Conservation (phyloP, 1,284 basidiomycete species). For the Tilletia caries region DNA sequence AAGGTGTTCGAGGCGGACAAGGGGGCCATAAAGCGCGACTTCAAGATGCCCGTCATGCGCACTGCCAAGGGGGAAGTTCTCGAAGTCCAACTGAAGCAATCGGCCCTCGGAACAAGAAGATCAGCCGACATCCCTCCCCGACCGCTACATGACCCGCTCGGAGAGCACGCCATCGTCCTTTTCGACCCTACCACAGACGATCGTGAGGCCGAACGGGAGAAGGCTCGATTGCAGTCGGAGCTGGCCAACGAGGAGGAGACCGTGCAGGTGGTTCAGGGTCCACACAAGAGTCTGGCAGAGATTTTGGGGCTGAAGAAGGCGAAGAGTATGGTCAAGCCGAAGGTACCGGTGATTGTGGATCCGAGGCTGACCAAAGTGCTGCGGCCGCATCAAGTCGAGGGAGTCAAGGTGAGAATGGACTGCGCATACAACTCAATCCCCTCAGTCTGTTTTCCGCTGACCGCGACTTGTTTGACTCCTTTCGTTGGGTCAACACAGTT, state of each 20-base stretch:
- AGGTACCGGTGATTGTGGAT: slow-evolving; percentile 96
- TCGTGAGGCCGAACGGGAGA: slow-evolving; percentile 39
- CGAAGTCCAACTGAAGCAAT: slow-evolving; percentile 65
- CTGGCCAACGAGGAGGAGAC: slow-evolving; percentile 21
- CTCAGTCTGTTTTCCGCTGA: too few relatives aligned
- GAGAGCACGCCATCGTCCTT: slow-evolving; percentile 92
- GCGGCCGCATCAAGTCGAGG: slow-evolving; percentile 56
- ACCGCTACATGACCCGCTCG: slow-evolving; percentile 93
- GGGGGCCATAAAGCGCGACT: slow-evolving; percentile 57
- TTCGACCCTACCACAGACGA: slow-evolving; percentile 94
- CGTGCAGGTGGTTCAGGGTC: slow-evolving; percentile 56
- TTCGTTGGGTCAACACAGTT: too few relatives aligned
- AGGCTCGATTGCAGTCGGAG: slow-evolving; percentile 28
- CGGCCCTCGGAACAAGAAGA: slow-evolving; percentile 80
- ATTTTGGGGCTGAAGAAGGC: slow-evolving; percentile 66
- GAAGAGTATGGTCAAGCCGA: slow-evolving; percentile 57
- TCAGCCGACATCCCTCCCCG: slow-evolving; percentile 79
- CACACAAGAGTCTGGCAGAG: slow-evolving; percentile 83
- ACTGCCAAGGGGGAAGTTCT: slow-evolving; percentile 70
- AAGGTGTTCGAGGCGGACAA: slow-evolving; percentile 40
- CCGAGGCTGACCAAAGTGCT: slow-evolving; percentile 70
- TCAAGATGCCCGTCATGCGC: slow-evolving; percentile 84
- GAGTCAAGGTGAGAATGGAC: slow-evolving; percentile 66
- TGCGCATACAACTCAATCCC: background rate
- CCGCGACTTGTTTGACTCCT: too few relatives aligned